A percentile compares a stretch with the other conserved stretches of the same genome.
Evolutionary conservation across 2,329 filamentous ascomycete species (phyloP).

Genomic region (Conoideocrella luteorostrata): DNA sequence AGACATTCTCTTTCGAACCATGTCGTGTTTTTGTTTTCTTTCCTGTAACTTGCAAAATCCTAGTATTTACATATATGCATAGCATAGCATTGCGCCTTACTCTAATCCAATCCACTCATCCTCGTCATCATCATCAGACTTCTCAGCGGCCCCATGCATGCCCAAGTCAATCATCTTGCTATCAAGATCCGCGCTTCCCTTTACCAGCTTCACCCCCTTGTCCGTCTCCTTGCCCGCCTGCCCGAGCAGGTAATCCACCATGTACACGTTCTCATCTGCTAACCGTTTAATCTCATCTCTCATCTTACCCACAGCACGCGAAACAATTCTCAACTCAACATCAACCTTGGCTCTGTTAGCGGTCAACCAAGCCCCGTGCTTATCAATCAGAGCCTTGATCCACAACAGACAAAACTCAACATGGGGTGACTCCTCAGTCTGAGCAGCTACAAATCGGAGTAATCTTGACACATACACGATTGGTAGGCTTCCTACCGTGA

Average conservation of each 20-base stretch:
- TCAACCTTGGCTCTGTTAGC: constrained; percentile 74
- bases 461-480: constrained; percentile 80
- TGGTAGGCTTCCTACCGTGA: constrained; percentile 75
- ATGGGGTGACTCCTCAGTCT: constrained; percentile 85
- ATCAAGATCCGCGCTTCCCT: constrained; percentile 11
- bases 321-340: constrained; percentile 75
- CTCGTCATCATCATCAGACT: constrained; percentile 23
- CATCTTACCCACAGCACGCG: constrained; percentile 73
- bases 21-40: no score
- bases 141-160: constrained; percentile 21
- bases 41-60: no score
- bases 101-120: constrained; percentile 43
- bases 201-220: constrained; percentile 15
- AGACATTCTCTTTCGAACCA: no score
- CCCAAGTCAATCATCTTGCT: constrained; percentile 20
- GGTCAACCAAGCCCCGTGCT: constrained; percentile 79
- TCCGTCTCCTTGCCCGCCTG: constrained; percentile 34
- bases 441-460: constrained; percentile 78
- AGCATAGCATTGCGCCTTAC: constrained; percentile 22
- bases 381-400: constrained; percentile 76
- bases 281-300: constrained; percentile 75
- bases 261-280: constrained; percentile 83
- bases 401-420: constrained; percentile 91
- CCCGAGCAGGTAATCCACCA: constrained; percentile 71
- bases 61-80: background rate